Evolutionary conservation across 306 rosid genomes (phyloP).

Genomic region (Prunus padus): DNA sequence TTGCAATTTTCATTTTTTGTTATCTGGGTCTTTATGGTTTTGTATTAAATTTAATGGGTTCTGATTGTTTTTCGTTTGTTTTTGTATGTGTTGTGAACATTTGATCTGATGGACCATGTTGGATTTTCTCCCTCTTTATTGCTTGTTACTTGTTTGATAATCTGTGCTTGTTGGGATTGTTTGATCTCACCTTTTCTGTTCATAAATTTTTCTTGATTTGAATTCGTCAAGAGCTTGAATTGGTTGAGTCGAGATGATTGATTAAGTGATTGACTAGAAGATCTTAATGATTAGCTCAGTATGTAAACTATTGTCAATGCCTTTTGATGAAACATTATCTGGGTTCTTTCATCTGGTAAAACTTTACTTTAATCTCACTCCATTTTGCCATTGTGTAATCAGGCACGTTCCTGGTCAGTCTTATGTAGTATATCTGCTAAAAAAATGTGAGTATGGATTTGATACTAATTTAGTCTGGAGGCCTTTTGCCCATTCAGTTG

Average conservation of each 20-base stretch:
- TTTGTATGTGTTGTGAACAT: conserved; percentile 1
- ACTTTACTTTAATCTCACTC: conserved; percentile 8
- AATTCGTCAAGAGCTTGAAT: conserved; percentile 19
- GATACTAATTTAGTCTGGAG: conserved; percentile 7
- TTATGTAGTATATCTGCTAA: not conserved
- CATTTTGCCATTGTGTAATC: not conserved
- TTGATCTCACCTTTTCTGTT: conserved; percentile 22
- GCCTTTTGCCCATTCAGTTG: conserved; percentile 18
- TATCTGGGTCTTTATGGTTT: conserved; percentile 28
- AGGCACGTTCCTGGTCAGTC: conserved; percentile 2
- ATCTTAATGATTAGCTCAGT: conserved; percentile 36
- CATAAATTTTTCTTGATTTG: conserved; percentile 16
- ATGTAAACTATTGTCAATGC: not conserved
- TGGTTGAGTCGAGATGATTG: conserved; percentile 11
- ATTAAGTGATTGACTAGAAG: conserved; percentile 23
- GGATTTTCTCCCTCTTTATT: conserved; percentile 18
- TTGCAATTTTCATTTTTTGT: conserved; percentile 12
- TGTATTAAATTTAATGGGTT: conserved; percentile 34
- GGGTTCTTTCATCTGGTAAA: conserved; percentile 23
- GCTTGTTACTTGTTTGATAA: conserved; percentile 26
- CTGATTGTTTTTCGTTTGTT: conserved; percentile 22
- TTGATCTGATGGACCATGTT: conserved; percentile 37
- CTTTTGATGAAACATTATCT: conserved; percentile 1
- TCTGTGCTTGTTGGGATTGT: not conserved
- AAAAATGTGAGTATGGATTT: conserved; percentile 11